Conservation (phyloP, 805 yeast genomes). For the Candida fluviatilis region DNA sequence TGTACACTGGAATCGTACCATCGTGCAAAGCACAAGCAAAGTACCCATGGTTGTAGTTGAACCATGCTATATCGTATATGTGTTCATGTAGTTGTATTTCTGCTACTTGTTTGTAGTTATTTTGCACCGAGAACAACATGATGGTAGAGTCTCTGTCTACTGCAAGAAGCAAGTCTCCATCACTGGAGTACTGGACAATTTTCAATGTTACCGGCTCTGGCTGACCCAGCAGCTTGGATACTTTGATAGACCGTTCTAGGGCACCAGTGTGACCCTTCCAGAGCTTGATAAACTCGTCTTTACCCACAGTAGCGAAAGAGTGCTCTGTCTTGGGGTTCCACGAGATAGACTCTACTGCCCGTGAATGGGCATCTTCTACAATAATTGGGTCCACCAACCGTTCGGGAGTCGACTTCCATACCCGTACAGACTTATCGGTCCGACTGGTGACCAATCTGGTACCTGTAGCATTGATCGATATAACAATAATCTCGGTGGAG, state of each 20-base stretch:
- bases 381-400: slow-evolving; percentile 31
- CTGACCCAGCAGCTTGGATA: slow-evolving; percentile 13
- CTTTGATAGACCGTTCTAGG: slow-evolving; percentile 25
- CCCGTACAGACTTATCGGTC: slow-evolving; percentile 38
- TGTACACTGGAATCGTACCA: slow-evolving; percentile 38
- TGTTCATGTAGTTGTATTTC: slow-evolving; percentile 20
- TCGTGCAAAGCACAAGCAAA: slow-evolving; percentile 40
- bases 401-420: slow-evolving; percentile 31
- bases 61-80: slow-evolving; percentile 44
- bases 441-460: slow-evolving; percentile 39
- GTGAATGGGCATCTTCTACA: slow-evolving; percentile 39
- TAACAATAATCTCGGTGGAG: slow-evolving; percentile 28
- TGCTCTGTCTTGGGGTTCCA: slow-evolving; percentile 50
- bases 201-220: slow-evolving; percentile 11
- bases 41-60: slow-evolving; percentile 33
- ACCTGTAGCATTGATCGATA: slow-evolving; percentile 41
- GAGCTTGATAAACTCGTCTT: slow-evolving; percentile 42
- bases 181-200: slow-evolving; percentile 37
- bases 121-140: slow-evolving; percentile 26
- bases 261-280: slow-evolving; percentile 42
- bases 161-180: slow-evolving; percentile 44
- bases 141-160: slow-evolving; percentile 38
- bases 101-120: slow-evolving; percentile 25
- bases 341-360: slow-evolving; percentile 35
- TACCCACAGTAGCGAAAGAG: slow-evolving; percentile 45